Base-by-base conservation (phyloP, 164 flowering plant species). In the Macadamia tetraphylla region DNA sequence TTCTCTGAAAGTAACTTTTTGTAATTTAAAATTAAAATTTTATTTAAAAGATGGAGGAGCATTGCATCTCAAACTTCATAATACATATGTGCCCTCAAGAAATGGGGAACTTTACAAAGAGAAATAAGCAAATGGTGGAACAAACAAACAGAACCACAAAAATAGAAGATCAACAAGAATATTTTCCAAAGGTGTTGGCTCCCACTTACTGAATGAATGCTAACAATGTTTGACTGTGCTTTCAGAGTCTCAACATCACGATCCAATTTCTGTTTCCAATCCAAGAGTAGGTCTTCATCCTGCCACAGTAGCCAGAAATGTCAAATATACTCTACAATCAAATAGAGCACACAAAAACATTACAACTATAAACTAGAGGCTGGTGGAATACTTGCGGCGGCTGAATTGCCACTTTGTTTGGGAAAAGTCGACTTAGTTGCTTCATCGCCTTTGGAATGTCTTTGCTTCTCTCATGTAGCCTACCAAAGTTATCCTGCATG, bases 371-470 rank as follows among this genome's bases (percentile, higher is more conserved):
- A 29, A 58, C 6, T 29, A 12, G 15, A 58, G 15, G 14, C 3
- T 40, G 29, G 9, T 62, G 1, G 14, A 30, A 40, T 68, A 87
- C 92, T 88, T 87, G 89, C 66, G 92, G 92, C 67, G 79, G 61
- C 73, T 86, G 88, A 68, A 87, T 77, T 3, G 79, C 66, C 65
- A 87, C 87, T 82, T 86, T 87, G 71, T 87, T 87, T 5, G 92
- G 92, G 57, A 87, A 86, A 53, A 87, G 85, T 43, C 85, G 77
- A 32, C 77, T 74, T 23, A 87, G 82, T 69, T 81, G 88, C 79
- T 87, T 87, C 76, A 73, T 70, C 58, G 80, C 51, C 74, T 81
- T 87, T 13, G 86, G 74, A 1, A 76, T 77, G 43, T 87, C 92
- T 76, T 87, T 86, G 70, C 61, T 77, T 79, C 77, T 84, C 56